Conservation (phyloP, 345 rosid species). For the Eucalyptus sp. region DNA sequence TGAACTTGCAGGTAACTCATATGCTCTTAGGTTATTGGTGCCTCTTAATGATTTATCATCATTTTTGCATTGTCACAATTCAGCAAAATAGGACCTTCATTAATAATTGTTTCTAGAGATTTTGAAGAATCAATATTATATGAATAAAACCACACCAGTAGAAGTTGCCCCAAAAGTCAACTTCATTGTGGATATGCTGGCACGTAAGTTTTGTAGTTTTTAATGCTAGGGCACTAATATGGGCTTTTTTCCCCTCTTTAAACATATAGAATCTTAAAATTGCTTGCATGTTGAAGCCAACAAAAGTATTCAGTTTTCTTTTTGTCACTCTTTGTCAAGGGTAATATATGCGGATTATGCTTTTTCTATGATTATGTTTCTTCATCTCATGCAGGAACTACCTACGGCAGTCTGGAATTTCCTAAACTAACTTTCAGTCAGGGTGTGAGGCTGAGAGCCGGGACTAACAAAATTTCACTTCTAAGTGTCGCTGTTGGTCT, state of each 20-base stretch:
- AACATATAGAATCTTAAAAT: neutral
- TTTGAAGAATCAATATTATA: neutral
- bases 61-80: neutral
- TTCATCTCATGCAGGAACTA: neutral
- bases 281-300: neutral
- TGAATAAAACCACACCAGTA: neutral
- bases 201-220: neutral
- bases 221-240: neutral
- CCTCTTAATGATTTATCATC: neutral
- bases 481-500: constrained; percentile 45
- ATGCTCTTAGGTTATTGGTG: neutral
- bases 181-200: neutral
- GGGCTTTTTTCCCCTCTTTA: neutral
- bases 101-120: neutral
- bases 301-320: neutral
- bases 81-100: neutral
- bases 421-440: constrained; percentile 4
- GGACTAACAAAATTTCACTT: constrained; percentile 30
- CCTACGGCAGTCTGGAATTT: constrained; percentile 2
- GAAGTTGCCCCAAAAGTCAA: neutral
- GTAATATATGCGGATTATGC: neutral
- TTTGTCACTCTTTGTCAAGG: neutral
- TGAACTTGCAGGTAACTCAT: constrained; percentile 51
- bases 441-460: constrained; percentile 8
- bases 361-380: neutral